phyloP scores from a whole-genome alignment of 1,139 yeast genomes.

The Geotrichum bryndzae region DNA sequence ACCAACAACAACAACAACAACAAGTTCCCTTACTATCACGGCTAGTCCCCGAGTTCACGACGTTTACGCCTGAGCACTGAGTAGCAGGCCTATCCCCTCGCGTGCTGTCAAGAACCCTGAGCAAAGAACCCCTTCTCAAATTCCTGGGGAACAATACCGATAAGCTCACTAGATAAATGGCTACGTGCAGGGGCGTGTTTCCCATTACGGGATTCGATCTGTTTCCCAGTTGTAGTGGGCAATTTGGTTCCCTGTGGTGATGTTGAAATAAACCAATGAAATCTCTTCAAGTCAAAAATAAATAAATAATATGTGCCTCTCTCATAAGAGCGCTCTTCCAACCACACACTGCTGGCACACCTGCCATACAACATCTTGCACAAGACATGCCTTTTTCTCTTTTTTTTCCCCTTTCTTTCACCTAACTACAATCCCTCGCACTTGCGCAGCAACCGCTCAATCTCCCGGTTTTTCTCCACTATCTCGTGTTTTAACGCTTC shows the following conservation, averaged over 20 bases:
- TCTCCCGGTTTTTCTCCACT: slow-evolving; percentile 10
- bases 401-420: background rate
- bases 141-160: background rate
- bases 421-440: background rate
- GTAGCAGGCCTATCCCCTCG: background rate
- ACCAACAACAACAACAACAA: too few species aligned
- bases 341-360: too few species aligned
- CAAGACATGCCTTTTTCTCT: background rate
- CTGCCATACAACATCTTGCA: too few species aligned
- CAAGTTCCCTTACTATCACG: too few species aligned
- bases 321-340: too few species aligned
- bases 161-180: background rate
- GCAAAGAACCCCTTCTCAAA: background rate
- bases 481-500: slow-evolving; percentile 10
- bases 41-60: background rate
- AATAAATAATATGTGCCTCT: too few species aligned
- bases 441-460: slow-evolving; percentile 3
- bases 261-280: too few species aligned
- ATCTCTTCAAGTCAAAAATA: background rate
- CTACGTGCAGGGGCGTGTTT: background rate
- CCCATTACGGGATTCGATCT: background rate
- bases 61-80: background rate
- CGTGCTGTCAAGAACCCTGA: background rate
- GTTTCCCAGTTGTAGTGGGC: too few species aligned
- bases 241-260: too few species aligned